Conservation (phyloP, 2,329 filamentous ascomycete species). For the Dothidotthia symphoricarpi region DNA sequence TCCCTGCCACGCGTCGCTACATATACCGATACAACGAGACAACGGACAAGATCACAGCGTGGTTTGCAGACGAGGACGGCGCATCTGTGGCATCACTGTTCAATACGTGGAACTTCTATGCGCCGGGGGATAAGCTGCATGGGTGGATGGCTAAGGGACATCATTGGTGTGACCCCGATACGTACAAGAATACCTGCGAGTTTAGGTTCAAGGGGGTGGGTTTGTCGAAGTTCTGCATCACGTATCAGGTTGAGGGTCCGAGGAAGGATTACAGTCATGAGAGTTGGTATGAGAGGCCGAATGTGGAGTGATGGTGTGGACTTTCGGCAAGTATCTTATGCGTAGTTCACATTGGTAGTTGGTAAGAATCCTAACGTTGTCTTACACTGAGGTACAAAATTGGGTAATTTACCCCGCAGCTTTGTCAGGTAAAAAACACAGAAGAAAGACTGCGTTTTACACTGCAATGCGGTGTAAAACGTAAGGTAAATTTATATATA, state of each 20-base stretch:
- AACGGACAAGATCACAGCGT: constrained; percentile 63
- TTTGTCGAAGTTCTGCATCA: constrained; percentile 44
- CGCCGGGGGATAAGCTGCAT: constrained; percentile 33
- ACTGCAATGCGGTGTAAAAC: too few species aligned
- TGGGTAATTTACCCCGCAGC: too few species aligned
- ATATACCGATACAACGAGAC: constrained; percentile 68
- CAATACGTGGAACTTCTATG: constrained; percentile 65
- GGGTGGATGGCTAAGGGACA: constrained; percentile 65
- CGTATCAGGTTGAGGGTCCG: constrained; percentile 67
- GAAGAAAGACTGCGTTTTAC: too few species aligned
- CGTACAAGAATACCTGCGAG: constrained; percentile 67
- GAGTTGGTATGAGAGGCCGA: constrained; percentile 37
- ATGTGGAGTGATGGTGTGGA: background rate
- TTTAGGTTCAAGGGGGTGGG: constrained; percentile 53
- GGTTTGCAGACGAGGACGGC: constrained; percentile 72
- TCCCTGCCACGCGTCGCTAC: constrained; percentile 65
- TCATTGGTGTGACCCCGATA: constrained; percentile 70
- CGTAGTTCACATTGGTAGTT: too few species aligned
- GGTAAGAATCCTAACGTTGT: too few species aligned
- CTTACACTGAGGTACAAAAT: too few species aligned
- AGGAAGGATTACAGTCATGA: constrained; percentile 66
- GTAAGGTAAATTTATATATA: too few species aligned
- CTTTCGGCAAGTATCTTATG: too few species aligned
- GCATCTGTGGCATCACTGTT: constrained; percentile 72
- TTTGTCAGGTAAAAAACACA: too few species aligned